A percentile compares a stretch with the other conserved stretches of the same genome.
These are phyloP conservation scores for Globisporangium cylindrosporum DNA, from an alignment of 352 stramenopile genomes.

Conservation along the genomic window DNA sequence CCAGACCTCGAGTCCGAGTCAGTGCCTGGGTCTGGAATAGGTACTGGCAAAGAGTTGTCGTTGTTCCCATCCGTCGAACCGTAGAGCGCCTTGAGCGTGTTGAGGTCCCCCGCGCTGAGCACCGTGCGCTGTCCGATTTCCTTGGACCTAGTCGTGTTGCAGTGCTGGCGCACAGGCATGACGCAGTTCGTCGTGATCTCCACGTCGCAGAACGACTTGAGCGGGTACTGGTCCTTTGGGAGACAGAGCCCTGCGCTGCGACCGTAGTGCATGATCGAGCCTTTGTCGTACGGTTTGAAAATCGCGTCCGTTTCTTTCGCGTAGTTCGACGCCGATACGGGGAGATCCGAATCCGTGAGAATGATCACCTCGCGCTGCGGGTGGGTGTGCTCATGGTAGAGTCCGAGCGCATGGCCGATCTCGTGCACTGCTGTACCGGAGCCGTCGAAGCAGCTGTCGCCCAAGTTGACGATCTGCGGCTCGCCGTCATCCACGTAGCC, in stretches of 20 bases:
- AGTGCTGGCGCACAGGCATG: conserved; percentile 64
- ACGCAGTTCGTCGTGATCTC: conserved; percentile 64
- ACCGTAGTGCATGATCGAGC: conserved; percentile 82
- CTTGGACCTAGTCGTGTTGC: conserved; percentile 57
- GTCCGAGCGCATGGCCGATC: conserved; percentile 56
- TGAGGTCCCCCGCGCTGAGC: conserved; percentile 61
- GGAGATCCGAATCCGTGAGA: conserved; percentile 56
- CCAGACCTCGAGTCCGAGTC: background rate
- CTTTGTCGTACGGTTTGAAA: conserved; percentile 63
- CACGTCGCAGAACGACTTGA: conserved; percentile 66
- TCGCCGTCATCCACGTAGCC: conserved; percentile 64
- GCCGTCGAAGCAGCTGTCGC: conserved; percentile 59
- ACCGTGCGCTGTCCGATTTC: conserved; percentile 56
- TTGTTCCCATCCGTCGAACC: conserved; percentile 35
- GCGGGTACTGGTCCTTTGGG: conserved; percentile 58
- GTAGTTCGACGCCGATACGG: conserved; percentile 66
- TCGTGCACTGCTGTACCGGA: conserved; percentile 58
- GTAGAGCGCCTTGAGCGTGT: conserved; percentile 63
- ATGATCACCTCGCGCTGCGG: conserved; percentile 65
- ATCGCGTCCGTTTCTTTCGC: conserved; percentile 54
- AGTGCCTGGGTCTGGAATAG: conserved; percentile 19
- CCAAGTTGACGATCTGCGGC: conserved; percentile 69
- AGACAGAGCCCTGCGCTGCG: conserved; percentile 61
- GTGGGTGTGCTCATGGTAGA: conserved; percentile 77
- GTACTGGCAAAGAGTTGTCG: conserved; percentile 24